phyloP scores from a whole-genome alignment of 179 eudicot genomes.

The Carnegiea gigantea region DNA sequence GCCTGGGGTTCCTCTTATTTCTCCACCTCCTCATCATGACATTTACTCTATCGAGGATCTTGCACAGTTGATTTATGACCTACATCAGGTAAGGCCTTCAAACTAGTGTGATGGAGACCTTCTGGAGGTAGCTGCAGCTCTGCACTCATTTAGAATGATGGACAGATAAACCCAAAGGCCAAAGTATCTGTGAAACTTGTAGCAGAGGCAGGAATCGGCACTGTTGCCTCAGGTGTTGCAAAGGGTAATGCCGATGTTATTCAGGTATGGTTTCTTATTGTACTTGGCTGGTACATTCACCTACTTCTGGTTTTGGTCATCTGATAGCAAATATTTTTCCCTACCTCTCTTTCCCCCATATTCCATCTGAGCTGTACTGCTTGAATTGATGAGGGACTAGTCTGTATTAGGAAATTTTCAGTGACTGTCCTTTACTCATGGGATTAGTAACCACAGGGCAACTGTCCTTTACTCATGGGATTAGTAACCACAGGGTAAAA shows the following conservation, averaged over 20 bases:
- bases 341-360: background rate
- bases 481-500: background rate
- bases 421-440: background rate
- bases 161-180: slow-evolving; percentile 92
- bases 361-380: slow-evolving; percentile 12
- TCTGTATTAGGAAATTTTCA: slow-evolving; percentile 6
- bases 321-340: background rate
- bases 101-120: background rate
- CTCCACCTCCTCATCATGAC: slow-evolving; percentile 99
- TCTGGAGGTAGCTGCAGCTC: slow-evolving; percentile 6
- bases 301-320: background rate
- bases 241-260: slow-evolving; percentile 98
- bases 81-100: slow-evolving; percentile 74
- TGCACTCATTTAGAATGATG: slow-evolving; percentile 21
- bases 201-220: slow-evolving; percentile 99
- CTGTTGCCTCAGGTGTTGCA: slow-evolving; percentile 99
- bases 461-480: background rate
- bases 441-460: background rate
- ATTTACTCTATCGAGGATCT: slow-evolving; percentile 99
- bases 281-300: background rate
- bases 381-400: background rate
- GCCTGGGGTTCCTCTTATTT: slow-evolving; percentile 99
- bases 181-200: slow-evolving; percentile 98
- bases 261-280: slow-evolving; percentile 56
- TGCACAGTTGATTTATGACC: slow-evolving; percentile 95